phyloP scores from a whole-genome alignment of 441 rosid genomes.

The Melastoma candidum region DNA sequence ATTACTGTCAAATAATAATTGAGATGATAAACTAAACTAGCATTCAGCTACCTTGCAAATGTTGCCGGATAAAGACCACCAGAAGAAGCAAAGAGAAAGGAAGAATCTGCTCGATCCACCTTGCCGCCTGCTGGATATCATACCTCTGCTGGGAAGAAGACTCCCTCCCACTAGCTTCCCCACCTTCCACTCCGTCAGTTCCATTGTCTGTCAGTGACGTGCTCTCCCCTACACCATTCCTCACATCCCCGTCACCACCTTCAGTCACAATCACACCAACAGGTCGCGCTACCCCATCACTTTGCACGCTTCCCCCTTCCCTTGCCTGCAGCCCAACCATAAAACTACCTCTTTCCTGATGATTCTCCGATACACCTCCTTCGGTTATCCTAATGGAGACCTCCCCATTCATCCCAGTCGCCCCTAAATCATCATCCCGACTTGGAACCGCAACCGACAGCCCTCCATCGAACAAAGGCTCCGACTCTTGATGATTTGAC shows the following conservation, averaged over 20 bases:
- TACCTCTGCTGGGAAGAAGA: conserved; percentile 58
- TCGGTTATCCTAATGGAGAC: conserved; percentile 93
- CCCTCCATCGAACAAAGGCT: conserved; percentile 28
- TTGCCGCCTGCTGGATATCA: conserved; percentile 76
- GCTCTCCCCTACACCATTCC: conserved; percentile 35
- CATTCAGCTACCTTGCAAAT: conserved; percentile 49
- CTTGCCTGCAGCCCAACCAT: conserved; percentile 39
- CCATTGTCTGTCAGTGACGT: conserved; percentile 36
- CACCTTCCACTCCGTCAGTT: conserved; percentile 24
- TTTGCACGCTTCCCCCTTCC: conserved; percentile 23
- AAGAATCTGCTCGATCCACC: conserved; percentile 75
- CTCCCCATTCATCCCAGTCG: conserved; percentile 42
- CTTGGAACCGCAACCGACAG: conserved; percentile 14
- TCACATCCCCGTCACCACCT: conserved; percentile 34
- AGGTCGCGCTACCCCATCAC: conserved; percentile 27
- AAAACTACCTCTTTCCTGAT: conserved; percentile 34
- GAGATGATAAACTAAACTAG: too few relatives aligned
- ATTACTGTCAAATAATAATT: too few relatives aligned
- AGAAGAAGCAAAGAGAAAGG: conserved; percentile 69
- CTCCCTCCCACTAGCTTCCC: conserved; percentile 42
- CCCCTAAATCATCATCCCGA: conserved; percentile 37
- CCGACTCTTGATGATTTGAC: conserved; percentile 40
- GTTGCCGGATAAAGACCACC: conserved; percentile 75
- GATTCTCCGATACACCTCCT: conserved; percentile 54
- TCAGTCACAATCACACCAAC: conserved; percentile 13